Conservation (phyloP, 495 filamentous ascomycete genomes). For the Hypomontagnella submonticulosa region DNA sequence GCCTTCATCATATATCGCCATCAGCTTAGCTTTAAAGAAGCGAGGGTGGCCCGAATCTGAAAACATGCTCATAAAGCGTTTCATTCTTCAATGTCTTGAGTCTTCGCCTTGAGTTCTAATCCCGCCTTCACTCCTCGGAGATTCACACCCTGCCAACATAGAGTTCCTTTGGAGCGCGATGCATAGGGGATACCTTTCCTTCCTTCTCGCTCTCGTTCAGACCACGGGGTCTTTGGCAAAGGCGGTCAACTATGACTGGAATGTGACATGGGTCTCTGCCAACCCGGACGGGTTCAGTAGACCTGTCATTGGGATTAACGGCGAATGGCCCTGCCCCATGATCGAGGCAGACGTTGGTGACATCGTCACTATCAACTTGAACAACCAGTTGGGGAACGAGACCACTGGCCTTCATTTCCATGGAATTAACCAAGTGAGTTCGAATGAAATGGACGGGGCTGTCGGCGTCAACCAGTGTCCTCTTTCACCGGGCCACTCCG, state of each 20-base stretch:
- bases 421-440: conserved; percentile 77
- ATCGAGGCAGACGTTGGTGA: conserved; percentile 80
- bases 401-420: conserved; percentile 83
- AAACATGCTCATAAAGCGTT: conserved; percentile 31
- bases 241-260: conserved; percentile 63
- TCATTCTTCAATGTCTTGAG: conserved; percentile 21
- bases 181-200: conserved; percentile 28
- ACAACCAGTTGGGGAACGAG: conserved; percentile 79
- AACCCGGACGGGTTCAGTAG: conserved; percentile 73
- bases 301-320: conserved; percentile 82
- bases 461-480: conserved; percentile 76
- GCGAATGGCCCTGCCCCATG: conserved; percentile 74
- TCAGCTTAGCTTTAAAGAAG: conserved; percentile 25
- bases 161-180: conserved; percentile 22
- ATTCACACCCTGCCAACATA: conserved; percentile 17
- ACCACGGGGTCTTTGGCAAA: conserved; percentile 42
- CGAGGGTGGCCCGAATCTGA: conserved; percentile 11
- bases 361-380: conserved; percentile 72
- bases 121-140: conserved; percentile 14
- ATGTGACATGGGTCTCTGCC: conserved; percentile 76
- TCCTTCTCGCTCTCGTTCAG: conserved; percentile 37
- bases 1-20: conserved; percentile 10
- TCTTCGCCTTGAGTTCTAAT: background rate
- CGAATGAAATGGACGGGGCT: conserved; percentile 80
- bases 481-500: conserved; percentile 67